These are phyloP conservation scores for Salix dunnii DNA, from an alignment of 345 rosid genomes.

Conservation along the genomic window DNA sequence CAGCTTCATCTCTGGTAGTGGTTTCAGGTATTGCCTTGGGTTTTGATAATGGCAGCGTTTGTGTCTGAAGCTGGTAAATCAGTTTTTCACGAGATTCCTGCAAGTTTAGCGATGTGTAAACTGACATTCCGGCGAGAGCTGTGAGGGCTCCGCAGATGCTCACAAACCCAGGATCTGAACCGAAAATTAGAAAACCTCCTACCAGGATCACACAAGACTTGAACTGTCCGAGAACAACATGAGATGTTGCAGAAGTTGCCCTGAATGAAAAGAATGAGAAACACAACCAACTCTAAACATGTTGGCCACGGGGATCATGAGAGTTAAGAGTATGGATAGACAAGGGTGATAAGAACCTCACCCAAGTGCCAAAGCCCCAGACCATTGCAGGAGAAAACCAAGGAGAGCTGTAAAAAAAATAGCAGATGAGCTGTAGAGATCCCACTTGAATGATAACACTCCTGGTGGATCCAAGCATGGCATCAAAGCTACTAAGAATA, in stretches of 20 bases:
- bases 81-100: slow-evolving; percentile 35
- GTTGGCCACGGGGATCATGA: too few species aligned
- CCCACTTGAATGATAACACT: slow-evolving; percentile 68
- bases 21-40: slow-evolving; percentile 27
- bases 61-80: slow-evolving; percentile 44
- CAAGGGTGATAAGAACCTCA: slow-evolving; percentile 25
- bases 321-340: background rate
- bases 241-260: slow-evolving; percentile 94
- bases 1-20: slow-evolving; percentile 19
- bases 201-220: slow-evolving; percentile 83
- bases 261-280: slow-evolving; percentile 32
- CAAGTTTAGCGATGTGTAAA: slow-evolving; percentile 63
- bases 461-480: slow-evolving; percentile 99
- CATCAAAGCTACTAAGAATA: slow-evolving; percentile 78
- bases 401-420: slow-evolving; percentile 72
- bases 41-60: slow-evolving; percentile 28
- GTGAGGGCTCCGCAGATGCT: slow-evolving; percentile 76
- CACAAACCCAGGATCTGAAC: slow-evolving; percentile 68
- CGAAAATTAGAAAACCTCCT: slow-evolving; percentile 70
- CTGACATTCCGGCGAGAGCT: slow-evolving; percentile 78
- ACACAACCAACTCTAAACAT: too few species aligned
- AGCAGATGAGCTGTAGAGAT: slow-evolving; percentile 57
- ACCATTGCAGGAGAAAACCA: slow-evolving; percentile 94
- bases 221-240: slow-evolving; percentile 90
- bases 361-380: slow-evolving; percentile 97